Base-by-base conservation (phyloP, 2,329 filamentous ascomycete genomes). In the Diaporthe helianthi region DNA sequence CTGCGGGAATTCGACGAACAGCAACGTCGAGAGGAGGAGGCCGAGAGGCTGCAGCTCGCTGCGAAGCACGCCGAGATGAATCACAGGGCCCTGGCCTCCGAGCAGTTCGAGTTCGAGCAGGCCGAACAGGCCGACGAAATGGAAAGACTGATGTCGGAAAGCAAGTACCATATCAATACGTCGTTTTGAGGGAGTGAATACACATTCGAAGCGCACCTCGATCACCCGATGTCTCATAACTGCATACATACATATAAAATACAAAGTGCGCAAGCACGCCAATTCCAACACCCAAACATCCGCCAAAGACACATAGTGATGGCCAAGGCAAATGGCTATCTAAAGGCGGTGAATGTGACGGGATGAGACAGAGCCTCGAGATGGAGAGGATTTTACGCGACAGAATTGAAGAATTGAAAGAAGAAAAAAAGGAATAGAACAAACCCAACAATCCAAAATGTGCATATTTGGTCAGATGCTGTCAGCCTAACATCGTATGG, bases 81-180 rank as follows among this genome's bases (percentile, higher is more conserved):
- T n/a, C 63, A 65, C 22, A 63, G 70, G 36, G 58, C 54, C 7
- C 41, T 64, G 55, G 67, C 70, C 22, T 65, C 58, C 19, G 70
- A 65, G 31, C 47, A 38, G 36, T 29, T 53, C 12, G 3, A 33
- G 26, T 19, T 15, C 24, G 51, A 67, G 52, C 65, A 69, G 33
- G 33, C 22, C 7, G 67, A 61, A 13, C 24, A 69, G 24, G 70
- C 67, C 10, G 67, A 71, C 31, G 51, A 41, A 51, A 71, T 71
- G 70, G 70, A 67, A 51, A 60, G 12, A 22, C 49, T 67, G 38
- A 69, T 71, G 41, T n/a, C n/a, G 44, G 51, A 55, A n/a, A n/a
- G 31, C 0, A 67, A 47, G 10, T 69, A 71, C 22, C 55, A 15
- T 69, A 71, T 22, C 55, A 64, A 19, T 17, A 67, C 4, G 26